Base-by-base conservation (phyloP, 1,139 yeast genomes). In the Taphrina populina region DNA sequence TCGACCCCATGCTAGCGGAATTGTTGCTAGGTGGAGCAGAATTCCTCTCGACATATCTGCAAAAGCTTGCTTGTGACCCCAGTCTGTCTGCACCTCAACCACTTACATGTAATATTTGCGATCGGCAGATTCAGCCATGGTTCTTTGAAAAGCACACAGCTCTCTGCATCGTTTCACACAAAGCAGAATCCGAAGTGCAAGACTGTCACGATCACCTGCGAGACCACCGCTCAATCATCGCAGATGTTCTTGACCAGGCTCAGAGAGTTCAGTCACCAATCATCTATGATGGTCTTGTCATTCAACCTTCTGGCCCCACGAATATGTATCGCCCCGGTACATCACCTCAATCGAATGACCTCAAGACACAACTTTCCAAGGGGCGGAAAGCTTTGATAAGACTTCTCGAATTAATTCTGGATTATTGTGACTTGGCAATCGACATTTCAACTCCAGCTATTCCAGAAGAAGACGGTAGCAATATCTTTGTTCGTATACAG, bases 71-170 rank as follows among this genome's bases (percentile, higher is more conserved):
- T 33, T 83, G 81, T 39, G 68, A 40, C 24, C 41, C 77, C 51
- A 84, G 80, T 20, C 75, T 83, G 4, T 75, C 81, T 4, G 78
- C 81, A 27, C 95, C 95, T 0, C 83, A 83, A 34, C 75, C 82
- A 44, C 86, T 88, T 41, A 72, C 90, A 37, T 94, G 99, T 68
- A 76, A 96, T 52, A 88, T 94, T 19, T 94, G 99, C 69, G 99
- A 94, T 65, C 81, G 82, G 26, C 79, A 79, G 52, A 81, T 90
- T n/a, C 96, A 96, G 1, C 88, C 92, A 1, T 94, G 98, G 98
- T 92, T 95, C 83, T 75, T 92, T 51, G 98, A 90, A 65, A 79
- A 83, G 53, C 99, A 94, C 69, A 83, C 94, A 1, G 95, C 88
- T 66, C 73, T 86, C 54, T 94, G 99, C 65, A 74, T 86, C 26